Conservation (phyloP, 768 basidiomycete species). For the Polyporus arcularius region DNA sequence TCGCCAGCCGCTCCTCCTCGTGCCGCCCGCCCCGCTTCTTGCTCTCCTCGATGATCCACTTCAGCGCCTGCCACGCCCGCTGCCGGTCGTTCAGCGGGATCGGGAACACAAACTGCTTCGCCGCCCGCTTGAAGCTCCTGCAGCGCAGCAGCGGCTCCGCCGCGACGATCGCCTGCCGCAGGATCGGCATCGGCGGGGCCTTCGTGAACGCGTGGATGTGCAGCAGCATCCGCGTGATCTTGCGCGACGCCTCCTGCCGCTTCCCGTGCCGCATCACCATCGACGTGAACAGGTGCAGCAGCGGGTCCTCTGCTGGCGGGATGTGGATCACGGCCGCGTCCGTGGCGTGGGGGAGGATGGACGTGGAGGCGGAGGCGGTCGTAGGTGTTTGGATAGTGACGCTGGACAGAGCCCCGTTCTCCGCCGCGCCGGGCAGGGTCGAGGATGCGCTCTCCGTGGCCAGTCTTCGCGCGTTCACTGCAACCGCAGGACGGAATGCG, state of each 20-base stretch:
- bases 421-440: conserved; percentile 1
- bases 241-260: conserved; percentile 71
- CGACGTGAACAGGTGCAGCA: conserved; percentile 67
- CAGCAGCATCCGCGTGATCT: conserved; percentile 61
- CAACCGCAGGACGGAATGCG: background rate
- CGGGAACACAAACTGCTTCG: conserved; percentile 69
- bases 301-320: conserved; percentile 74
- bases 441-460: conserved; percentile 9
- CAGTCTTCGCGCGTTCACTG: conserved; percentile 4
- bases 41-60: conserved; percentile 70
- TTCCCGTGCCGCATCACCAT: conserved; percentile 65
- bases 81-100: conserved; percentile 80
- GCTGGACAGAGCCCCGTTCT: background rate
- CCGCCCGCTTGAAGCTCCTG: conserved; percentile 57
- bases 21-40: conserved; percentile 56
- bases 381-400: background rate
- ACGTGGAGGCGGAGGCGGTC: background rate
- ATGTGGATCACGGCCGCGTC: conserved; percentile 40
- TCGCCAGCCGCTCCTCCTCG: conserved; percentile 71
- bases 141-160: conserved; percentile 73
- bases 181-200: conserved; percentile 76
- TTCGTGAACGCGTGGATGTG: conserved; percentile 75
- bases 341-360: background rate
- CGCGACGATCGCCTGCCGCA: conserved; percentile 68
- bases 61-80: conserved; percentile 66